These are phyloP conservation scores for Erigeron canadensis DNA, from an alignment of 129 eudicot species.

Conservation along the genomic window DNA sequence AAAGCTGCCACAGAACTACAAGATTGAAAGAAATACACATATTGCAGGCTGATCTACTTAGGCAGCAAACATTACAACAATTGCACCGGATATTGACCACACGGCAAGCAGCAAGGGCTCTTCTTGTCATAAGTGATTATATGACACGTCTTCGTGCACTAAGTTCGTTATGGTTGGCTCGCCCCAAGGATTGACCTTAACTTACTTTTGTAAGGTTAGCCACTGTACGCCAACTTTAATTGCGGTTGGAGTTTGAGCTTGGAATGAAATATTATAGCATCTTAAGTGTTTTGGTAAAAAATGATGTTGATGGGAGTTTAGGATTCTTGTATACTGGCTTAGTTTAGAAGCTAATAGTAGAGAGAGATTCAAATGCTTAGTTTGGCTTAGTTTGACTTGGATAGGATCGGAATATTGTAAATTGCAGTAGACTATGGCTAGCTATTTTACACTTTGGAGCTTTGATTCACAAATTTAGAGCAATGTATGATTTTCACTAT, in stretches of 20 bases:
- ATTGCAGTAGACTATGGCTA: conserved; percentile 9
- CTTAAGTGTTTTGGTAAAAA: background rate
- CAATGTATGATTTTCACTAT: conserved; percentile 21
- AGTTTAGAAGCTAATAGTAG: conserved; percentile 22
- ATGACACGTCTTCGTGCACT: conserved; percentile 89
- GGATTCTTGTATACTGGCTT: conserved; percentile 24
- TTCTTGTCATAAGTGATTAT: conserved; percentile 78
- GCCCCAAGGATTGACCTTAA: conserved; percentile 59
- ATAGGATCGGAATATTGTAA: conserved; percentile 26
- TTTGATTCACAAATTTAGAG: conserved; percentile 12
- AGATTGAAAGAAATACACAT: background rate
- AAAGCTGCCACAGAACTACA: background rate
- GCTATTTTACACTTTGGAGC: background rate
- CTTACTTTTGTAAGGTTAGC: conserved; percentile 5
- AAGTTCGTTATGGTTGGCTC: conserved; percentile 92
- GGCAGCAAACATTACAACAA: conserved; percentile 91
- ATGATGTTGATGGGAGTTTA: background rate
- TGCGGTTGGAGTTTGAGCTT: background rate
- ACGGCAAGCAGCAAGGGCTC: conserved; percentile 94
- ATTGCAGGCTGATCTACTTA: conserved; percentile 81
- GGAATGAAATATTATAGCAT: background rate
- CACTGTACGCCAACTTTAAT: background rate
- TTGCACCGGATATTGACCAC: conserved; percentile 88
- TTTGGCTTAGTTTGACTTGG: conserved; percentile 21
- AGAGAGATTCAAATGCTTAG: conserved; percentile 16